A percentile compares a stretch with the other conserved stretches of the same genome.
Evolutionary conservation across 148 eudicot species (phyloP).

Genomic region (Rhododendron ovatum): DNA sequence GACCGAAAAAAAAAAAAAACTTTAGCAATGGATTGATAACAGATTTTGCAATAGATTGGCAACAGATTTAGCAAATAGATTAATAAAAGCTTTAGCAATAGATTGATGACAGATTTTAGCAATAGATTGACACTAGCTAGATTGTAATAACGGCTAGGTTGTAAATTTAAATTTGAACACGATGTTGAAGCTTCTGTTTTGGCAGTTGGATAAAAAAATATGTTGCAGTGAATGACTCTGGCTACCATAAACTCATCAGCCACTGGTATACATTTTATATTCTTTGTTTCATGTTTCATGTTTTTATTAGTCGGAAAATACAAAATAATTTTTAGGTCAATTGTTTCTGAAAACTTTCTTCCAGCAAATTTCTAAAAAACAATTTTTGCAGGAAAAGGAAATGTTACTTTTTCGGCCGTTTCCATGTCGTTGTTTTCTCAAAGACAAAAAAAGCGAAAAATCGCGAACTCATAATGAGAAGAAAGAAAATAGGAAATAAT

Average conservation of each 20-base stretch:
- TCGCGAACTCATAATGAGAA: not conserved
- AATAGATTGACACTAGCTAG: conserved; percentile 11
- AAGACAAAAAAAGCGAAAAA: not conserved
- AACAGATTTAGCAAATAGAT: too few relatives aligned
- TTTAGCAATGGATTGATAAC: too few relatives aligned
- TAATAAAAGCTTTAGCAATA: too few relatives aligned
- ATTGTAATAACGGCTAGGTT: too few relatives aligned
- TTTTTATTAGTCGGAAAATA: not conserved
- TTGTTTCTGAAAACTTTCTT: not conserved
- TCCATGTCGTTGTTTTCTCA: not conserved
- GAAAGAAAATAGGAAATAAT: not conserved
- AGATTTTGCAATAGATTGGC: too few relatives aligned
- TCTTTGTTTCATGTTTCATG: too few relatives aligned
- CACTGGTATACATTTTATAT: conserved; percentile 26
- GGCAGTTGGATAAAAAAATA: conserved; percentile 47
- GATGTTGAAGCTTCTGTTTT: conserved; percentile 29
- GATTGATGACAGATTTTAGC: too few relatives aligned
- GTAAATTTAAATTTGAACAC: not conserved
- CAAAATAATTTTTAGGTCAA: not conserved
- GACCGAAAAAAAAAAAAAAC: too few relatives aligned
- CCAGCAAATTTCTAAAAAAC: not conserved
- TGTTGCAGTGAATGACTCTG: conserved; percentile 43
- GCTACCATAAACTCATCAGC: conserved; percentile 40
- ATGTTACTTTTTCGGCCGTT: not conserved
- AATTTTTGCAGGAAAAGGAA: not conserved